Conservation (phyloP, 2,329 filamentous ascomycete genomes). For the Scedosporium apiospermum region DNA sequence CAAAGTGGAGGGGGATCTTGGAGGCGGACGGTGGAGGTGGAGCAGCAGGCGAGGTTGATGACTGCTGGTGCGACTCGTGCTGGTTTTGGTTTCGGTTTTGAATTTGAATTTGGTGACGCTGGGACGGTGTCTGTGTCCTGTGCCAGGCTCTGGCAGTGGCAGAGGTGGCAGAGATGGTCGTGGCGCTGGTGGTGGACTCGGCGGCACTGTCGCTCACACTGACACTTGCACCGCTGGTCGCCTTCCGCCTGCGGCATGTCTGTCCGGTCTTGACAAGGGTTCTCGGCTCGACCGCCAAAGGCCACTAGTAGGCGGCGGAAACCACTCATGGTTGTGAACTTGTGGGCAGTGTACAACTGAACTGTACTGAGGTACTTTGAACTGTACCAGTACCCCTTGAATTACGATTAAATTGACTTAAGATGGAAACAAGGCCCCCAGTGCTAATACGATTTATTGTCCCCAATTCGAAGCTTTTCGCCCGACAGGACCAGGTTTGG, state of each 20-base stretch:
- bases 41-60: background rate
- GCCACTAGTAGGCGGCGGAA: background rate
- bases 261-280: background rate
- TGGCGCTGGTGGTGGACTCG: background rate
- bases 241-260: constrained; percentile 1
- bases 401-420: background rate
- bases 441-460: background rate
- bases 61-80: background rate
- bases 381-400: background rate
- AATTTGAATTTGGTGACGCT: background rate
- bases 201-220: background rate
- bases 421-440: background rate
- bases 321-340: background rate
- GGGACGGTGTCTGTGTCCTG: background rate
- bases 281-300: background rate
- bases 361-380: too few relatives aligned
- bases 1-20: background rate
- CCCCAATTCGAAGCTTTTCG: background rate
- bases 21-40: background rate
- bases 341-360: too few relatives aligned
- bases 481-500: background rate
- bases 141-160: background rate
- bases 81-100: background rate
- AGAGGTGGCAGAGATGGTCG: too few relatives aligned
- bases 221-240: background rate